These are phyloP conservation scores for Boletus speciosus DNA, from an alignment of 768 basidiomycete genomes.

Conservation along the genomic window DNA sequence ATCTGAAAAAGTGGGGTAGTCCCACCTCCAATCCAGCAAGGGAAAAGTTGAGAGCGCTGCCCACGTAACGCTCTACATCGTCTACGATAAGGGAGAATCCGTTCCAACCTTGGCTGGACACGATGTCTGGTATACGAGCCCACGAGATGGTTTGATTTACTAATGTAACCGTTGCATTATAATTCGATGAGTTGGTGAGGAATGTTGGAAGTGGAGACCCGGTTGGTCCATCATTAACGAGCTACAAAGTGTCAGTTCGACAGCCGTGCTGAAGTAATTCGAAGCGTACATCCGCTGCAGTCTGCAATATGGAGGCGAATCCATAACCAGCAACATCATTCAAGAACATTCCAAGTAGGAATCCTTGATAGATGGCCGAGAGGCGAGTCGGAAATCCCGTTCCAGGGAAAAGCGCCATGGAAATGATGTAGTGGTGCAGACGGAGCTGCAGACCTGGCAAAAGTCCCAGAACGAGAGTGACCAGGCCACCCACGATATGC, in stretches of 20 bases:
- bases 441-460: slow-evolving; percentile 69
- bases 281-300: slow-evolving; percentile 56
- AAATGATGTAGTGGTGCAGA: slow-evolving; percentile 80
- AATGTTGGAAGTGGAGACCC: slow-evolving; percentile 71
- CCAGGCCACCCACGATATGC: slow-evolving; percentile 65
- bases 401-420: slow-evolving; percentile 70
- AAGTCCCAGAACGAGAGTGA: slow-evolving; percentile 61
- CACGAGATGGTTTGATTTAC: slow-evolving; percentile 55
- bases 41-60: slow-evolving; percentile 65
- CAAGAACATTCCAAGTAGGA: slow-evolving; percentile 78
- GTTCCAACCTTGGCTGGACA: slow-evolving; percentile 50
- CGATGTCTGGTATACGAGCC: slow-evolving; percentile 40
- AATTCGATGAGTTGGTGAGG: slow-evolving; percentile 71
- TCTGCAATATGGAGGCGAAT: slow-evolving; percentile 77
- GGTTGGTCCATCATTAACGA: slow-evolving; percentile 66
- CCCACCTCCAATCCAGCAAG: slow-evolving; percentile 56
- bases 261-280: background rate
- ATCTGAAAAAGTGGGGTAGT: slow-evolving; percentile 74
- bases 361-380: slow-evolving; percentile 77
- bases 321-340: slow-evolving; percentile 80
- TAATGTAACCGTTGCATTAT: slow-evolving; percentile 52
- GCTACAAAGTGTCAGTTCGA: slow-evolving; percentile 38
- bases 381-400: slow-evolving; percentile 79
- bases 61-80: slow-evolving; percentile 79
- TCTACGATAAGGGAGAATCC: slow-evolving; percentile 81